Evolutionary conservation across 2,329 filamentous ascomycete genomes (phyloP).

Genomic region (Aspergillus chevalieri): DNA sequence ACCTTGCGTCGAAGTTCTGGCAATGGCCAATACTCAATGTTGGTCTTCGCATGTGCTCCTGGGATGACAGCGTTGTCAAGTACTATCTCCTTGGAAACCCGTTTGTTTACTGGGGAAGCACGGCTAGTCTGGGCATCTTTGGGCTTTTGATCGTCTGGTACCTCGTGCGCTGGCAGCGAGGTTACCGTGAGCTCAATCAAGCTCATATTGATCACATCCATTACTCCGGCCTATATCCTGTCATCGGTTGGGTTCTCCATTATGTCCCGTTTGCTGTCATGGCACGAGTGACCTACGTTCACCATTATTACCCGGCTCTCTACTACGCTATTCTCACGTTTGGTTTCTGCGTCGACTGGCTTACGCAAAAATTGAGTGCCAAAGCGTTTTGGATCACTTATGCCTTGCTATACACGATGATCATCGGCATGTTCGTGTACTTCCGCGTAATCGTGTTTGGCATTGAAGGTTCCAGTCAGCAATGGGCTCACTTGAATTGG

Average conservation of each 20-base stretch:
- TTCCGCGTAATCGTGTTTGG: conserved; percentile 96
- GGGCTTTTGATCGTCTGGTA: conserved; percentile 74
- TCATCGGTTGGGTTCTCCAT: conserved; percentile 91
- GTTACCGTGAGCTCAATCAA: conserved; percentile 74
- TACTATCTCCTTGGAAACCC: conserved; percentile 98
- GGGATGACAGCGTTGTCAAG: conserved; percentile 92
- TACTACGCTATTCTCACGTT: conserved; percentile 92
- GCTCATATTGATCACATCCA: conserved; percentile 88
- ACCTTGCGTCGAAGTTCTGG: conserved; percentile 94
- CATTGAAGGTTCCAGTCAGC: conserved; percentile 75
- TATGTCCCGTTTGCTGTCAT: conserved; percentile 95
- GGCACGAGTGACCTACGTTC: conserved; percentile 97
- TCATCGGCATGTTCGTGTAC: conserved; percentile 77
- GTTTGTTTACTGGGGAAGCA: conserved; percentile 91
- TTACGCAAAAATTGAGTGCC: conserved; percentile 61
- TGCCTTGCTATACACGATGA: conserved; percentile 62
- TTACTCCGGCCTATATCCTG: conserved; percentile 84
- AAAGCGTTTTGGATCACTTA: conserved; percentile 64
- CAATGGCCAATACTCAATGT: conserved; percentile 96
- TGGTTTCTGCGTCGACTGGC: conserved; percentile 85
- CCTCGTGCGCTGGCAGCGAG: conserved; percentile 89
- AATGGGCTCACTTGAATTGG: conserved; percentile 94
- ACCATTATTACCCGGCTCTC: conserved; percentile 97
- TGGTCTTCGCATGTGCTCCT: conserved; percentile 95
- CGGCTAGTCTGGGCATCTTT: conserved; percentile 68